These are phyloP conservation scores for Chaetomiaceae sp. DNA, from an alignment of 2,329 filamentous ascomycete genomes.

Conservation along the genomic window DNA sequence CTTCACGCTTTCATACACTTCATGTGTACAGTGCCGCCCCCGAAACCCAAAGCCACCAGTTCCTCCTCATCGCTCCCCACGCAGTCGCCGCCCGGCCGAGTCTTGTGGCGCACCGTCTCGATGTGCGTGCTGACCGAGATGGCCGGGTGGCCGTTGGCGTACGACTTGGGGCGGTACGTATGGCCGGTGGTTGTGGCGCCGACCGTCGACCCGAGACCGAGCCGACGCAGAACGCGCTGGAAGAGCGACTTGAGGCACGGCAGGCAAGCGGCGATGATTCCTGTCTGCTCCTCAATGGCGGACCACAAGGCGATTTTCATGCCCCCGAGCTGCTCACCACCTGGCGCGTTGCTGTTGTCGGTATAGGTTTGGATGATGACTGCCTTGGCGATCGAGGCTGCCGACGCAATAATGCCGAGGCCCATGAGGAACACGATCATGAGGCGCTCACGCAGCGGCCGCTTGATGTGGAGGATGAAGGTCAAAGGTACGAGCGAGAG, in stretches of 20 bases:
- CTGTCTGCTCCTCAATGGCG: conserved; percentile 15
- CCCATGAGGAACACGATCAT: conserved; percentile 17
- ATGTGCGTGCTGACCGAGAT: too few species aligned
- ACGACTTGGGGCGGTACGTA: too few species aligned
- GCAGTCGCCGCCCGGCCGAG: too few species aligned
- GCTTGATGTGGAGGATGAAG: conserved; percentile 16
- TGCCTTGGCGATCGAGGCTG: conserved; percentile 16
- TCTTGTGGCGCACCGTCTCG: too few species aligned
- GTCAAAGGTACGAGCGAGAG: conserved; percentile 14
- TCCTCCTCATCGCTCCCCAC: too few species aligned
- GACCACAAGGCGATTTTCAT: conserved; percentile 17
- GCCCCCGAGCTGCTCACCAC: too few species aligned
- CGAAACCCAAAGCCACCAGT: too few species aligned
- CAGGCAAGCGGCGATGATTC: conserved; percentile 19
- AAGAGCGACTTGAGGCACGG: conserved; percentile 13
- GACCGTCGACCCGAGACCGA: too few species aligned
- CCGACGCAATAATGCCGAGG: conserved; percentile 18
- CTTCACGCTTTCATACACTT: too few species aligned
- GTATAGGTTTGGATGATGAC: conserved; percentile 9
- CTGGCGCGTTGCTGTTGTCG: conserved; percentile 11
- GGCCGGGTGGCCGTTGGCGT: too few species aligned
- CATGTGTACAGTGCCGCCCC: too few species aligned
- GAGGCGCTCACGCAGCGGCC: conserved; percentile 13
- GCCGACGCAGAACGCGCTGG: conserved; percentile 4
- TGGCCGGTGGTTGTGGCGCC: too few species aligned